These are phyloP conservation scores for Ophiostoma tasmaniense DNA, from an alignment of 2,329 filamentous ascomycete species.

Conservation along the genomic window DNA sequence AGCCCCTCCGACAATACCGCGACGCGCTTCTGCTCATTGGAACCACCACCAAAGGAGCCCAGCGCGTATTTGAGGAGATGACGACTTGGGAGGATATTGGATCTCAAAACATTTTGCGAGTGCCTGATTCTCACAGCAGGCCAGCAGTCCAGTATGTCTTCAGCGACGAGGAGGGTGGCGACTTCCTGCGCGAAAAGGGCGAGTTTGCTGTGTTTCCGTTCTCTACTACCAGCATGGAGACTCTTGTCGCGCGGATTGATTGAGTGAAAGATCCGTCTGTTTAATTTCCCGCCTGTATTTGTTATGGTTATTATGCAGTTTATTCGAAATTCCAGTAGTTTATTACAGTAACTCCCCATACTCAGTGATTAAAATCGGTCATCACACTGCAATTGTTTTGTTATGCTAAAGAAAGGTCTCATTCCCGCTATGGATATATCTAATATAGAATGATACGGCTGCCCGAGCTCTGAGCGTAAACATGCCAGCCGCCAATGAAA, in stretches of 20 bases:
- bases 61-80: neutral
- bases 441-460: neutral
- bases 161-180: neutral
- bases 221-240: neutral
- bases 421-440: neutral
- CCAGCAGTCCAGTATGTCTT: neutral
- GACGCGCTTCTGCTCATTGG: neutral
- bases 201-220: neutral
- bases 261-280: too few species aligned
- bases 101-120: neutral
- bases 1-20: neutral
- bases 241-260: neutral
- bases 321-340: too few species aligned
- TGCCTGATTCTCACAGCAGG: neutral
- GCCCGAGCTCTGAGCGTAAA: neutral
- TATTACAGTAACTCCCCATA: too few species aligned
- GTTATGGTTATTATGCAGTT: too few species aligned
- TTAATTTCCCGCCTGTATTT: too few species aligned
- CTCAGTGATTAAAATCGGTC: too few species aligned
- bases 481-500: neutral
- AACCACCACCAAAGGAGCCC: neutral
- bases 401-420: neutral
- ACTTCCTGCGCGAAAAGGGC: neutral
- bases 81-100: neutral
- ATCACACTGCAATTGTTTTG: too few species aligned